Conservation (phyloP, 2,329 filamentous ascomycete genomes). For the Rhynchosporium secalis region DNA sequence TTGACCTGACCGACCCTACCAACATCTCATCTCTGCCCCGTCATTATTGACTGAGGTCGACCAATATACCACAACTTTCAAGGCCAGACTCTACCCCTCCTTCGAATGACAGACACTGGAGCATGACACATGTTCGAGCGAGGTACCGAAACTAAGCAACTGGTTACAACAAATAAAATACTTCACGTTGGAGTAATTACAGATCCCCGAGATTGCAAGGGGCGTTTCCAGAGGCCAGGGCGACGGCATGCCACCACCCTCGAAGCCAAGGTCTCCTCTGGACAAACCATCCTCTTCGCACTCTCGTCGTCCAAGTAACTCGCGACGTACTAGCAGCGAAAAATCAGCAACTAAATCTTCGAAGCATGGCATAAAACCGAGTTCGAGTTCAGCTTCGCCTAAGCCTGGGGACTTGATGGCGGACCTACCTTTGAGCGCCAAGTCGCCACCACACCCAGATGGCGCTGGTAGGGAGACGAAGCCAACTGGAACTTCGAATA, state of each 20-base stretch:
- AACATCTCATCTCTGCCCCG: neutral
- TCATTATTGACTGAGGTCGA: slow-evolving; percentile 10
- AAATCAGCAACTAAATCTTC: slow-evolving; percentile 30
- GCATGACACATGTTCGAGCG: neutral
- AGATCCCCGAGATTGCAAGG: slow-evolving; percentile 20
- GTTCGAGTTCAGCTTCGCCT: slow-evolving; percentile 17
- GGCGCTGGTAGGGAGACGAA: slow-evolving; percentile 21
- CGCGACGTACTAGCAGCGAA: slow-evolving; percentile 34
- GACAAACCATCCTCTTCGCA: slow-evolving; percentile 37
- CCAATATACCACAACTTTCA: neutral
- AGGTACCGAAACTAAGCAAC: neutral
- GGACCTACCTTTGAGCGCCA: slow-evolving; percentile 28
- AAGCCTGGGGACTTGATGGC: slow-evolving; percentile 34
- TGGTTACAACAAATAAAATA: slow-evolving; percentile 7
- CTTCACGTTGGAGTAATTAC: slow-evolving; percentile 20
- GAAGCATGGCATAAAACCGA: slow-evolving; percentile 36
- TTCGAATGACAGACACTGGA: neutral
- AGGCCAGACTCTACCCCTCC: neutral
- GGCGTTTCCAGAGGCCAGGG: slow-evolving; percentile 29
- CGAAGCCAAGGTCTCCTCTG: slow-evolving; percentile 38
- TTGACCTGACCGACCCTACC: neutral
- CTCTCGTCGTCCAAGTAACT: slow-evolving; percentile 29
- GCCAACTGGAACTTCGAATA: slow-evolving; percentile 10
- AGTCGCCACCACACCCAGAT: slow-evolving; percentile 27
- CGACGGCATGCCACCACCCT: slow-evolving; percentile 38